Evolutionary conservation across 495 filamentous ascomycete species (phyloP).

Genomic region (Penicillium coffeae): DNA sequence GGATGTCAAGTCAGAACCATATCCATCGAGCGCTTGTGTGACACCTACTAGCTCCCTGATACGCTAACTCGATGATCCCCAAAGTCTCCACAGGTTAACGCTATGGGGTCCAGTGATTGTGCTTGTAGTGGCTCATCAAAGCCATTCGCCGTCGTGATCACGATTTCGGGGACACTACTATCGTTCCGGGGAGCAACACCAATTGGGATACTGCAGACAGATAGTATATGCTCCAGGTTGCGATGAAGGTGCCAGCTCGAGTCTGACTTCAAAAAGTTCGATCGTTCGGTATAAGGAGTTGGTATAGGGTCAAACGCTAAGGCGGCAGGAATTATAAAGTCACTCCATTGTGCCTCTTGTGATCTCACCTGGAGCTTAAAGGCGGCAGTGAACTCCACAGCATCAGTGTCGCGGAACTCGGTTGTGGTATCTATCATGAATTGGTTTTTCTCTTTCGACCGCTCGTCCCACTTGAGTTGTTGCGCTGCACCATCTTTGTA

Average conservation of each 20-base stretch:
- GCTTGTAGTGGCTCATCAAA: too few species aligned
- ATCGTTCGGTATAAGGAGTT: too few species aligned
- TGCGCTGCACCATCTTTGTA: not conserved
- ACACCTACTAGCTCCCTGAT: not conserved
- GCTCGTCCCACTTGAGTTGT: too few species aligned
- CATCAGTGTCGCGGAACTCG: too few species aligned
- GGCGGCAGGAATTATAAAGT: too few species aligned
- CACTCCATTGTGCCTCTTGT: too few species aligned
- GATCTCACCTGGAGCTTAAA: too few species aligned
- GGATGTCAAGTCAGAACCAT: not conserved
- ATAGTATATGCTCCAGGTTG: slow-evolving; percentile 1
- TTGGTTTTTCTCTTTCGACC: too few species aligned
- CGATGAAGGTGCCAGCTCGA: not conserved
- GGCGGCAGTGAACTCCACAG: too few species aligned
- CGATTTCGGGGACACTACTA: not conserved
- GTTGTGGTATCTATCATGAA: too few species aligned
- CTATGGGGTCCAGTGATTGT: not conserved
- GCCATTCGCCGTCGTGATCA: too few species aligned
- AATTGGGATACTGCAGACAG: slow-evolving; percentile 2
- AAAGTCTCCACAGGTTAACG: slow-evolving; percentile 1
- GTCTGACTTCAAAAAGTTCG: not conserved
- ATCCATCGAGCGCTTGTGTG: not conserved
- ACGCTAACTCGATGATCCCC: not conserved
- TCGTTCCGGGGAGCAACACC: not conserved
- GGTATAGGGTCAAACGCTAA: too few species aligned